Evolutionary conservation across 139 green algal genomes (phyloP).

Genomic region (Gonium pectorale): DNA sequence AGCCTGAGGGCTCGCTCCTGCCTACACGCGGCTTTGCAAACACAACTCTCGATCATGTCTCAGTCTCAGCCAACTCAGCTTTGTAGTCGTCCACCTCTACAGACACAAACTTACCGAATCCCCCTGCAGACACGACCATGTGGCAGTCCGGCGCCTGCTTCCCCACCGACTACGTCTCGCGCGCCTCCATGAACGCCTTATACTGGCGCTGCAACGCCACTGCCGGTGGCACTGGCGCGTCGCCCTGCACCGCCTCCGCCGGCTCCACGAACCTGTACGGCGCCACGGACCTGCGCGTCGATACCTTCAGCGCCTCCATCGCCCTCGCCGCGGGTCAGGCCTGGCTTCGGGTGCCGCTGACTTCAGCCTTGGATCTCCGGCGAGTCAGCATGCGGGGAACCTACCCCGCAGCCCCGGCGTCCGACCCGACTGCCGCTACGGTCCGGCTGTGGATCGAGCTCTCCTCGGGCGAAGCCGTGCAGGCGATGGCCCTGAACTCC

Average conservation of each 20-base stretch:
- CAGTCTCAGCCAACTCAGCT: background rate
- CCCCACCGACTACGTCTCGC: constrained; percentile 18
- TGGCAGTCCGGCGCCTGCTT: constrained; percentile 38
- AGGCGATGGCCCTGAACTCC: background rate
- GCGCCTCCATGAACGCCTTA: background rate
- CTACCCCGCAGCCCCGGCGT: background rate
- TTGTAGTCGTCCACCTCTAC: background rate
- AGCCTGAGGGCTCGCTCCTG: background rate
- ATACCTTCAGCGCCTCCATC: background rate
- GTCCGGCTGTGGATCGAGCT: constrained; percentile 9
- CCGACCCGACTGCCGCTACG: background rate
- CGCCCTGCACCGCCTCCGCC: background rate
- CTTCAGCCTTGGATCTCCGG: background rate
- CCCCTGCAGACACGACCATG: constrained; percentile 21
- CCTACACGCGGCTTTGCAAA: background rate
- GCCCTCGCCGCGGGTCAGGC: background rate
- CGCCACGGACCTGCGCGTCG: background rate
- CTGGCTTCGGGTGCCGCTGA: constrained; percentile 13
- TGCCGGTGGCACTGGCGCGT: too few species aligned
- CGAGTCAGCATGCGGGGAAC: constrained; percentile 12
- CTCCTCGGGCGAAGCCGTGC: background rate
- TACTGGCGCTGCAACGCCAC: constrained; percentile 8
- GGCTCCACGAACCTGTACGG: background rate
- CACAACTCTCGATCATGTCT: background rate
- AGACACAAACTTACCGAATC: background rate